Evolutionary conservation across 805 yeast genomes (phyloP).

Genomic region (Limtongozyma cylindracea): DNA sequence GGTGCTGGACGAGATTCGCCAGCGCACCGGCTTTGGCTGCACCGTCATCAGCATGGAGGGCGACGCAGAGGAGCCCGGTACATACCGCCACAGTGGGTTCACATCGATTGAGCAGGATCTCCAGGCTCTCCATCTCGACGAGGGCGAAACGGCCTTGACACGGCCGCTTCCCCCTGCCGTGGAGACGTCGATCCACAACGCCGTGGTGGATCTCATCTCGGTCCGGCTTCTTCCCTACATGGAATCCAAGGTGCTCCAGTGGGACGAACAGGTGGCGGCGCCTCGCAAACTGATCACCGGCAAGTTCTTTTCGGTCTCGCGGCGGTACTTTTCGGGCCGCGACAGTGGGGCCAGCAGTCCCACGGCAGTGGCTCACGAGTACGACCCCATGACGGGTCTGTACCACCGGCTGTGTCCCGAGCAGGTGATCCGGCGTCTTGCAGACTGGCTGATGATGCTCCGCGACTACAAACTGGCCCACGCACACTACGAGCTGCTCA

Average conservation of each 20-base stretch:
- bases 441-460: constrained; percentile 84
- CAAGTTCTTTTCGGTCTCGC: constrained; percentile 41
- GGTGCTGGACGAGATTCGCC: constrained; percentile 10
- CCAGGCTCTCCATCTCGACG: neutral
- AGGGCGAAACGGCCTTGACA: too few species aligned
- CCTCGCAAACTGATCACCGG: constrained; percentile 61
- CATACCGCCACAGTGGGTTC: too few species aligned
- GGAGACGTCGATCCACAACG: constrained; percentile 12
- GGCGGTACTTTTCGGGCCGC: constrained; percentile 19
- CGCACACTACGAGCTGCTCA: constrained; percentile 57
- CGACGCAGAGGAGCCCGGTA: too few species aligned
- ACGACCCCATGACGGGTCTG: constrained; percentile 23
- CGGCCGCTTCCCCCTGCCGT: constrained; percentile 12
- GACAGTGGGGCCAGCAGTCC: constrained; percentile 1
- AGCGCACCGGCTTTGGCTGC: constrained; percentile 6
- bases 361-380: constrained; percentile 5
- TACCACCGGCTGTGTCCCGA: constrained; percentile 44
- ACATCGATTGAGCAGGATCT: constrained; percentile 2
- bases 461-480: constrained; percentile 72
- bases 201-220: constrained; percentile 19
- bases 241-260: constrained; percentile 53
- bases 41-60: constrained; percentile 18
- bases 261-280: constrained; percentile 67
- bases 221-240: constrained; percentile 51
- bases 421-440: constrained; percentile 54